phyloP scores from a whole-genome alignment of 1,284 basidiomycete species.

The Vanrija pseudolonga region DNA sequence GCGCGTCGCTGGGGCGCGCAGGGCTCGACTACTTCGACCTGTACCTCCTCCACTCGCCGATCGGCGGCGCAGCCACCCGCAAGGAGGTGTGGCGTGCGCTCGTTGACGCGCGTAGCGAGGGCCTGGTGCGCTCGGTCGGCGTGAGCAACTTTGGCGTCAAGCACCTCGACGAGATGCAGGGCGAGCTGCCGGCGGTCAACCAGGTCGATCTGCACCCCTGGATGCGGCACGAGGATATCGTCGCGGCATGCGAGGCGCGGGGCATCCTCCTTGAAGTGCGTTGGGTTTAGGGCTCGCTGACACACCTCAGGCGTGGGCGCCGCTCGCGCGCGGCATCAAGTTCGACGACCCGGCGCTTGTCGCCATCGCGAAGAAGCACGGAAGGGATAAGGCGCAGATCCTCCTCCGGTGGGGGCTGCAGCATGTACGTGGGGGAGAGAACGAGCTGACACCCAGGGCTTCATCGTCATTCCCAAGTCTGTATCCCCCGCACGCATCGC shows the following conservation, averaged over 20 bases:
- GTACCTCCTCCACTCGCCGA: conserved; percentile 51
- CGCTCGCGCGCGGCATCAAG: conserved; percentile 49
- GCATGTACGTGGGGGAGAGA: conserved; percentile 33
- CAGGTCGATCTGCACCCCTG: conserved; percentile 51
- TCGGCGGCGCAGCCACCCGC: conserved; percentile 47
- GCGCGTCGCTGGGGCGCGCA: conserved; percentile 57
- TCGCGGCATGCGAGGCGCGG: conserved; percentile 50
- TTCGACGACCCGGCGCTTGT: conserved; percentile 49
- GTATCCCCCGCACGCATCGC: conserved; percentile 52
- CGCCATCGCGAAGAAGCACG: conserved; percentile 43
- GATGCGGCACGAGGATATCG: conserved; percentile 50
- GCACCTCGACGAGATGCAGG: conserved; percentile 52
- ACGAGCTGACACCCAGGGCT: conserved; percentile 35
- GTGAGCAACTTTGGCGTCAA: conserved; percentile 52
- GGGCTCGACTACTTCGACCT: conserved; percentile 53
- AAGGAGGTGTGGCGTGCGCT: conserved; percentile 50
- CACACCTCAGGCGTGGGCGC: conserved; percentile 50
- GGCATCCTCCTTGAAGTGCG: conserved; percentile 51
- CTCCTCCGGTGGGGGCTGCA: conserved; percentile 56
- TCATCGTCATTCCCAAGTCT: conserved; percentile 53
- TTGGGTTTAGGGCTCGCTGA: not conserved
- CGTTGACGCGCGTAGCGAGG: conserved; percentile 48
- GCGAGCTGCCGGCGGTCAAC: conserved; percentile 48
- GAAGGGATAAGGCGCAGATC: conserved; percentile 50
- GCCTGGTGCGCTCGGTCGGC: conserved; percentile 49